These are phyloP conservation scores for Plectranthus barbatus DNA, from an alignment of 257 asterid species.

Conservation along the genomic window DNA sequence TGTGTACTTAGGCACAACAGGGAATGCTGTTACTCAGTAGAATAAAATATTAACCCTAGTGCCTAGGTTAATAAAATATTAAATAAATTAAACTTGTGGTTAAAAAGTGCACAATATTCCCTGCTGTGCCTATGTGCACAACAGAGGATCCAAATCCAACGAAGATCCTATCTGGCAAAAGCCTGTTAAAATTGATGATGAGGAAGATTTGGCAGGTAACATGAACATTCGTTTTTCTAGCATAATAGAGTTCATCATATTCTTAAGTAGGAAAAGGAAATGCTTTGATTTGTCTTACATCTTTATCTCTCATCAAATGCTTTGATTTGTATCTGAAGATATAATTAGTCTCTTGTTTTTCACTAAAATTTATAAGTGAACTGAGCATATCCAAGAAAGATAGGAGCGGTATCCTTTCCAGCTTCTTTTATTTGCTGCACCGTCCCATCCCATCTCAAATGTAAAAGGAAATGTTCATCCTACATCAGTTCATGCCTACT, in stretches of 20 bases:
- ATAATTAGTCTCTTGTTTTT: neutral
- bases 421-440: neutral
- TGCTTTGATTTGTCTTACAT: neutral
- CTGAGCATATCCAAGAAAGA: neutral
- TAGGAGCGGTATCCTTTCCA: neutral
- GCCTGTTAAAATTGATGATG: constrained; percentile 53
- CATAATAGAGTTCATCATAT: neutral
- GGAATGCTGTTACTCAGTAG: no score
- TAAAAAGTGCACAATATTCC: no score
- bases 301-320: neutral
- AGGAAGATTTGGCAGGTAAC: constrained; percentile 38
- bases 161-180: constrained; percentile 85
- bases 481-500: neutral
- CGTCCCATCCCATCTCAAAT: neutral
- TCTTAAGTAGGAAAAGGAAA: constrained; percentile 4
- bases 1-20: no score
- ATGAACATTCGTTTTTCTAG: neutral
- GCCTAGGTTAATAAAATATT: no score
- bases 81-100: no score
- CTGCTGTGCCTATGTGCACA: no score
- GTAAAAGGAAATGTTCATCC: neutral
- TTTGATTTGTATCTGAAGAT: neutral
- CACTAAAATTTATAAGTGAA: neutral
- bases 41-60: no score
- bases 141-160: no score